Base-by-base conservation (phyloP, 2,329 filamentous ascomycete species). In the Trichoderma gracile region DNA sequence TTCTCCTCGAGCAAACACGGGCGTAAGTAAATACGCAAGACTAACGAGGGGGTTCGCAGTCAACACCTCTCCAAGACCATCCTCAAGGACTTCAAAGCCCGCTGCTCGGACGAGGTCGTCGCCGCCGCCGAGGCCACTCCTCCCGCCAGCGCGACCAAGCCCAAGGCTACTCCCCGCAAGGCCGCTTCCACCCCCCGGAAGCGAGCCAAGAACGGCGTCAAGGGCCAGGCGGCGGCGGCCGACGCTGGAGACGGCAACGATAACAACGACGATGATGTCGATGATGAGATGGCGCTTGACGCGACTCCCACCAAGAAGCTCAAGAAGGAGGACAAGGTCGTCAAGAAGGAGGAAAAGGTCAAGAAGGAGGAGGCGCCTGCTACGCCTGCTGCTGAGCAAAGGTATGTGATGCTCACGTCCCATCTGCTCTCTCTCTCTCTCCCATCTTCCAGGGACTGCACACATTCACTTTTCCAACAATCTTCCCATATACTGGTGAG, bases 31-130 rank as follows among this genome's bases (percentile, higher is more conserved):
- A 27, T 7, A 27, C 27, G 8, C 5, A 12, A 19, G 1, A 17
- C 19, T 33, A 33, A 40, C 15, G n/a, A n/a, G n/a, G n/a, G n/a
- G n/a, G n/a, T n/a, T 40, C 17, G 40, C 30, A 79, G 78, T 2
- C 78, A 79, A 68, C 77, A 77, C 53, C 79, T 76, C 68, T 72
- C 71, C 67, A 79, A 79, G 68, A 66, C 68, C 21, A 74, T 79
- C 67, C 68, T 78, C 66, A 74, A 72, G 43, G 71, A 76, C 7
- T 78, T 76, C 69, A 74, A 72, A 45, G 58, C 56, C 19, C 74
- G 74, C 14, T 69, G 72, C 43, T 61, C 65, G 2, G 40, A 68
- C 6, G 64, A n/a, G 27, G 43, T 14, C 10, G 42, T 10, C 43
- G 56, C 19, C 7, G 43, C n/a, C 10, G 40, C 12, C 43, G 56